Percentiles rank a stretch among this genome's conserved stretches.
These are phyloP conservation scores for Ceratobasidium theobromae DNA, from an alignment of 1,284 basidiomycete species.

Conservation along the genomic window DNA sequence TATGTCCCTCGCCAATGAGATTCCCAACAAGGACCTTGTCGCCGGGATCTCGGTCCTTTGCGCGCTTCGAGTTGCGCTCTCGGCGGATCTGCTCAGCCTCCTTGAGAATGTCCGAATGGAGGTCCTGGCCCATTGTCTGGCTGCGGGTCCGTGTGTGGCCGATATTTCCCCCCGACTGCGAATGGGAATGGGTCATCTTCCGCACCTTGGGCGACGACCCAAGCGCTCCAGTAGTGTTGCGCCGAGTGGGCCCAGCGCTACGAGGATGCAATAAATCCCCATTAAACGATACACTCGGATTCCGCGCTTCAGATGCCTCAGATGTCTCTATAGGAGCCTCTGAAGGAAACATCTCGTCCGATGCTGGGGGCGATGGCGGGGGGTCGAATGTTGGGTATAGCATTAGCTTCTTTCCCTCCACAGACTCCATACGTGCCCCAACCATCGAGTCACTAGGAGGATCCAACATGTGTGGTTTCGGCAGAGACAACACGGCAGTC, in stretches of 20 bases:
- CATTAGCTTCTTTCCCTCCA: too few species aligned
- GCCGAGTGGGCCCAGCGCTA: background rate
- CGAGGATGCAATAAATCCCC: conserved; percentile 10
- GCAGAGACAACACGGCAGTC: conserved; percentile 1
- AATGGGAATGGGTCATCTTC: conserved; percentile 29
- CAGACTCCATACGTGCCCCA: too few species aligned
- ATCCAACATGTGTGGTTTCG: background rate
- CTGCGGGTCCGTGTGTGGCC: conserved; percentile 23
- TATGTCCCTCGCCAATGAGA: conserved; percentile 94
- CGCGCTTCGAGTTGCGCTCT: conserved; percentile 70
- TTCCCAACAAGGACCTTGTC: conserved; percentile 84
- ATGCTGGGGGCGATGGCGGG: conserved; percentile 16
- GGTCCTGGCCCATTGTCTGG: conserved; percentile 29
- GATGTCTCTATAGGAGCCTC: conserved; percentile 3
- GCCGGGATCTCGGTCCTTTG: conserved; percentile 45
- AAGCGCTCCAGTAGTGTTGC: conserved; percentile 17
- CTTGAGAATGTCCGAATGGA: conserved; percentile 70
- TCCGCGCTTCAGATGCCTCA: background rate
- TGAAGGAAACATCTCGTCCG: conserved; percentile 19
- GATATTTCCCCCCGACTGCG: conserved; percentile 19
- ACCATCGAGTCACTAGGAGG: too few species aligned
- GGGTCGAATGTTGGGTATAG: conserved; percentile 15
- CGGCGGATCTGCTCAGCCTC: conserved; percentile 81
- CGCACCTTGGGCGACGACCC: background rate
- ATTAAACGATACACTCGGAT: conserved; percentile 14